These are phyloP conservation scores for Hanseniaspora hatyaiensis DNA, from an alignment of 805 yeast species.

Conservation along the genomic window DNA sequence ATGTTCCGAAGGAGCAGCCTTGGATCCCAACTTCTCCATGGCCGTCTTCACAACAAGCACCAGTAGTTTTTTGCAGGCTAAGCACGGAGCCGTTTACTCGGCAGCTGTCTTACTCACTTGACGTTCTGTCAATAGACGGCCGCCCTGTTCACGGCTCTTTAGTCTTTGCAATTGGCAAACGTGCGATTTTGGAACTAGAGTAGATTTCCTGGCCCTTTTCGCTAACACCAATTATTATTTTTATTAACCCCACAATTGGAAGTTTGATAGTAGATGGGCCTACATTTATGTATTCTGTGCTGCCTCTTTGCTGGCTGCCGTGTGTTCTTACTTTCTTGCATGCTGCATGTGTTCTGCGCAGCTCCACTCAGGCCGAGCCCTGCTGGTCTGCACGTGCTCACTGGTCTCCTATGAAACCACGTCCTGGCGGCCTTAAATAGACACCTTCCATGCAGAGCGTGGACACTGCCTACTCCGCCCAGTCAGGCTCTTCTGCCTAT, in stretches of 20 bases:
- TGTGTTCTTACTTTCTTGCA: too few species aligned
- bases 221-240: slow-evolving; percentile 16
- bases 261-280: slow-evolving; percentile 18
- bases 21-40: slow-evolving; percentile 10
- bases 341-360: too few species aligned
- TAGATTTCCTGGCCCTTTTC: slow-evolving; percentile 15
- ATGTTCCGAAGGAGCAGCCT: slow-evolving; percentile 9
- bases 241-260: slow-evolving; percentile 17
- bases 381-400: too few species aligned
- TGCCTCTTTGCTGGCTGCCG: too few species aligned
- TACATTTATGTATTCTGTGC: slow-evolving; percentile 6
- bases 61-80: background rate
- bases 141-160: background rate
- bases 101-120: slow-evolving; percentile 6
- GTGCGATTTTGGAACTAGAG: slow-evolving; percentile 12
- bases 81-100: background rate
- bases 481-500: too few species aligned
- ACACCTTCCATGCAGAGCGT: too few species aligned
- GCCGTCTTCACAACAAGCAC: background rate
- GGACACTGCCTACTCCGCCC: too few species aligned
- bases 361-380: too few species aligned
- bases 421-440: too few species aligned
- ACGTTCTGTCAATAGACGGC: slow-evolving; percentile 14
- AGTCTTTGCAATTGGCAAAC: background rate
- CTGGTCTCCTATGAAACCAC: too few species aligned